Conservation (phyloP, 2,329 filamentous ascomycete genomes). For the Aureobasidium leucospermi region DNA sequence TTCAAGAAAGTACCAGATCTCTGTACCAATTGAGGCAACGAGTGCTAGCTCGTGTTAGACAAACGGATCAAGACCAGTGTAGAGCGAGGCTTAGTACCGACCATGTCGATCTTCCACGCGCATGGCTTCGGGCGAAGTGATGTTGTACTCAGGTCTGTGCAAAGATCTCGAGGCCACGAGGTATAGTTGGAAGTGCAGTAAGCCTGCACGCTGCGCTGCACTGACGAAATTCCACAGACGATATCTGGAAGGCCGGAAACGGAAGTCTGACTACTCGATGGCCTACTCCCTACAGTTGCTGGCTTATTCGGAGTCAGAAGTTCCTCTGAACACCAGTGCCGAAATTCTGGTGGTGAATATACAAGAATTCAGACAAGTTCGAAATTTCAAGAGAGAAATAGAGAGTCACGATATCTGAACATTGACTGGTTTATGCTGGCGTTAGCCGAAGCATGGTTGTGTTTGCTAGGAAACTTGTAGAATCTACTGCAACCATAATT, state of each 20-base stretch:
- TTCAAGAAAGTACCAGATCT: neutral
- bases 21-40: neutral
- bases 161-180: neutral
- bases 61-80: neutral
- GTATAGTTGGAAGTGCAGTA: neutral
- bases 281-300: neutral
- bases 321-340: no score
- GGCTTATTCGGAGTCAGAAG: no score
- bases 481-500: no score
- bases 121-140: neutral
- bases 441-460: no score
- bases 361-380: no score
- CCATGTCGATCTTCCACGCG: neutral
- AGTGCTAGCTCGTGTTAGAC: neutral
- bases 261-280: neutral
- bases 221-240: neutral
- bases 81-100: neutral
- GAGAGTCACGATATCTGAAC: no score
- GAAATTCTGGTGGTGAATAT: no score
- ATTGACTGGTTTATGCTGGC: no score
- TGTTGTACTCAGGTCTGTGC: neutral
- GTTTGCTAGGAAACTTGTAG: no score
- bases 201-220: neutral
- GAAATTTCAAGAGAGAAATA: no score
- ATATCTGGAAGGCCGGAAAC: neutral